Evolutionary conservation across 2,329 filamentous ascomycete species (phyloP).

Genomic region (Cyphellophora attinorum): DNA sequence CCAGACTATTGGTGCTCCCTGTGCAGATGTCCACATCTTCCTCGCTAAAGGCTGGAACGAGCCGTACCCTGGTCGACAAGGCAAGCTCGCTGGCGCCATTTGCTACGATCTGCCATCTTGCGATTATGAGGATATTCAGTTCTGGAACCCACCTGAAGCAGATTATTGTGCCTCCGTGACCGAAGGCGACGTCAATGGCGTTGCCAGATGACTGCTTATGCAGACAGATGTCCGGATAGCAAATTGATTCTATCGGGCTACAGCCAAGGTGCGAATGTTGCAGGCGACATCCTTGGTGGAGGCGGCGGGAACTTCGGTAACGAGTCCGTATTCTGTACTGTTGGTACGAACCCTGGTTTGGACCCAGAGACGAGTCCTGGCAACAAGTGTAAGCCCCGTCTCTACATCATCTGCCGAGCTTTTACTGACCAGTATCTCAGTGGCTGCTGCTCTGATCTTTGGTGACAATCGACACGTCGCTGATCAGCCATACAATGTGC

Average conservation of each 20-base stretch:
- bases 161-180: slow-evolving; percentile 9
- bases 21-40: slow-evolving; percentile 10
- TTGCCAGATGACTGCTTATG: slow-evolving; percentile 8
- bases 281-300: slow-evolving; percentile 22
- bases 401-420: too few relatives aligned
- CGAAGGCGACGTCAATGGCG: slow-evolving; percentile 3
- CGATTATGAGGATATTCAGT: slow-evolving; percentile 11
- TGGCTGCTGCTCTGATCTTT: slow-evolving; percentile 1
- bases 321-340: neutral
- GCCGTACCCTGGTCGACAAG: slow-evolving; percentile 10
- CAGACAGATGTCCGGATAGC: slow-evolving; percentile 18
- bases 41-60: slow-evolving; percentile 7
- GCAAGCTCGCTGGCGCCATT: slow-evolving; percentile 4
- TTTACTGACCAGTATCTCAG: too few relatives aligned
- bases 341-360: neutral
- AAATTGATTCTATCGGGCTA: slow-evolving; percentile 23
- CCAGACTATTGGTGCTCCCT: too few relatives aligned
- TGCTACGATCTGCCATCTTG: slow-evolving; percentile 6
- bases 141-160: neutral
- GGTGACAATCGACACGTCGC: slow-evolving; percentile 7
- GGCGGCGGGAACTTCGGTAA: slow-evolving; percentile 13
- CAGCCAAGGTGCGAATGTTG: slow-evolving; percentile 23
- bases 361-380: neutral
- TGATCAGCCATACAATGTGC: slow-evolving; percentile 10
- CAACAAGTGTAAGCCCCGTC: neutral